These are phyloP conservation scores for Neurospora intermedia DNA, from an alignment of 495 filamentous ascomycete species.

Conservation along the genomic window DNA sequence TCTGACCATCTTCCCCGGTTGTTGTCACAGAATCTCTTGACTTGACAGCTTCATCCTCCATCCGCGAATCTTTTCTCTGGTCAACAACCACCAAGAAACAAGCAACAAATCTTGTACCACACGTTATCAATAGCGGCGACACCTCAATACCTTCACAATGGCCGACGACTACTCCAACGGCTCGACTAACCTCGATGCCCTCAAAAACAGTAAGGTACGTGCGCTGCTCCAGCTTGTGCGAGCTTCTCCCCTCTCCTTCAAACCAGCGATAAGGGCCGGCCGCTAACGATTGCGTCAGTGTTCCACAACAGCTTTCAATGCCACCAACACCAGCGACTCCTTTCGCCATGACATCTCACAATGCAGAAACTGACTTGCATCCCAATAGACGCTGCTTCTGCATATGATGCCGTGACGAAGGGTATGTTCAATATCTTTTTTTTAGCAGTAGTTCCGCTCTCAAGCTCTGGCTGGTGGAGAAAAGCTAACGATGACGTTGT, in stretches of 20 bases:
- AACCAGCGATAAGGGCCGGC: conserved; percentile 1
- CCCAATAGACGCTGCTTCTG: conserved; percentile 29
- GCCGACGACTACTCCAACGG: conserved; percentile 13
- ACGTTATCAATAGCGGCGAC: conserved; percentile 1
- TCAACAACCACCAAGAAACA: not conserved
- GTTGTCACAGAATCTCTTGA: not conserved
- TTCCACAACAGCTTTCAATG: conserved; percentile 11
- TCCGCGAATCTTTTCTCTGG: not conserved
- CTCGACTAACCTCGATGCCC: conserved; percentile 19
- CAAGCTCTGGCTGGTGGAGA: not conserved
- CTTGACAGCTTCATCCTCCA: not conserved
- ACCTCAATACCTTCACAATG: conserved; percentile 18
- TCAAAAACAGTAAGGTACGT: conserved; percentile 41
- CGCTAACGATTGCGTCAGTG: conserved; percentile 23
- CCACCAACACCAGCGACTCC: not conserved
- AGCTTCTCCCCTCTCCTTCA: not conserved
- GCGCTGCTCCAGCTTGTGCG: not conserved
- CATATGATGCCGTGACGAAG: conserved; percentile 19
- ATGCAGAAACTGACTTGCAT: conserved; percentile 9
- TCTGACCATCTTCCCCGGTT: not conserved
- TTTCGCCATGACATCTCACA: not conserved
- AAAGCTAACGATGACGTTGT: conserved; percentile 14
- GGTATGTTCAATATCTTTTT: not conserved
- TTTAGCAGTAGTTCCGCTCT: not conserved
- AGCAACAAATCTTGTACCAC: not conserved